Evolutionary conservation across 2,329 filamentous ascomycete species (phyloP).

Genomic region (Fusarium proliferatum): DNA sequence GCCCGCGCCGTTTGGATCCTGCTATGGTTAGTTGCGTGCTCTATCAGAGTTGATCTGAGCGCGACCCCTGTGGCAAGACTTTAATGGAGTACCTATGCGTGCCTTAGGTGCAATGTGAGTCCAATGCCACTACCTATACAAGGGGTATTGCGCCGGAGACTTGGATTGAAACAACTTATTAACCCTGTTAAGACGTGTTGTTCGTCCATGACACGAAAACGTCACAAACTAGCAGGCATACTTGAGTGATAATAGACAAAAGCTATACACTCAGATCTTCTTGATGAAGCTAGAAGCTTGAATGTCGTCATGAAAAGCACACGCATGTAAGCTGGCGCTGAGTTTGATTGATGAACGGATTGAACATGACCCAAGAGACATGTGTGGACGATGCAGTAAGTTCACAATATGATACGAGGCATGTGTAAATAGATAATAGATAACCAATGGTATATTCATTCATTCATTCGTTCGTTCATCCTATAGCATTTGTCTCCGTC

Average conservation of each 20-base stretch:
- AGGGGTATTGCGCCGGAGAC: not conserved
- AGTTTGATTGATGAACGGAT: slow-evolving; percentile 20
- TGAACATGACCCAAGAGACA: slow-evolving; percentile 1
- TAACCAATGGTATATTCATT: slow-evolving; percentile 35
- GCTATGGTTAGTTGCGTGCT: not conserved
- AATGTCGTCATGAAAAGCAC: slow-evolving; percentile 21
- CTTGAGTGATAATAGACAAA: not conserved
- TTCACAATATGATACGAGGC: not conserved
- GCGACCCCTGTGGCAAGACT: not conserved
- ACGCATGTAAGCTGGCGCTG: slow-evolving; percentile 33
- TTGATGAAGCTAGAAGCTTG: not conserved
- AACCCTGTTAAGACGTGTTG: not conserved
- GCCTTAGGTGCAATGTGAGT: not conserved
- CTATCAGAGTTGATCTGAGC: not conserved
- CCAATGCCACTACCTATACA: not conserved
- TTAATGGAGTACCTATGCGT: not conserved
- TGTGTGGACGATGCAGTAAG: slow-evolving; percentile 1
- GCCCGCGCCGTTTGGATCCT: not conserved
- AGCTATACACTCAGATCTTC: not conserved
- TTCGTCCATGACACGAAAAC: not conserved
- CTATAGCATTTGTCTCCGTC: not conserved
- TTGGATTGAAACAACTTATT: not conserved
- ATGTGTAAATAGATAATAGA: slow-evolving; percentile 34
- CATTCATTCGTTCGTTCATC: slow-evolving; percentile 32
- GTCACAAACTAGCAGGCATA: not conserved